Base-by-base conservation (phyloP, 2,329 filamentous ascomycete species). In the Tolypocladium endophyticum region DNA sequence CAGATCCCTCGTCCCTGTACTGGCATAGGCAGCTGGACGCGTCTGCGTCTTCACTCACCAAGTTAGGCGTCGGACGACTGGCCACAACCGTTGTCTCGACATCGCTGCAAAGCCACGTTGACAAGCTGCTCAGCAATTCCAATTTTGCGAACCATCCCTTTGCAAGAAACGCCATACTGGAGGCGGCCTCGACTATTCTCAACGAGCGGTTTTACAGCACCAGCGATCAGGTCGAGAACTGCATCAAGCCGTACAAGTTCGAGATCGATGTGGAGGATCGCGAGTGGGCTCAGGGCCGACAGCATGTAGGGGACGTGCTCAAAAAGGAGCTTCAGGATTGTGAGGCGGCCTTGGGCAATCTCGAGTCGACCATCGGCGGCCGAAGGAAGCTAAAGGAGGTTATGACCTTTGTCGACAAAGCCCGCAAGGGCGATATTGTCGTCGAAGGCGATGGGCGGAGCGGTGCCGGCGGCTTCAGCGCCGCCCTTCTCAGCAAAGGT, bases 181-280 rank as follows among this genome's bases (percentile, higher is more conserved):
- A 97, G 66, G 92, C 94, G 1, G 91, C 92, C 1, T 89, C 90
- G 0, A 88, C 86, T 33, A 97, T 99, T 58, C 77, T 99, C 16
- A 94, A 94, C 64, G 94, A 99, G 68, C 83, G 93, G 18, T 96
- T 96, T 64, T 97, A 97, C 76, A 94, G 93, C 74, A 99, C 95
- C 1, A 94, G 90, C 63, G 95, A 99, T 69, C 94, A 97, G 74
- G 90, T 99, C 1, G 94, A 99, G 73, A 97, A 97, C 71, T 99
- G 93, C 71, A 95, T 99, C 75, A 99, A 99, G 74, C 94, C 95
- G 0, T 99, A 93, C 79, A 99, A 99, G 72, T 97, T 93, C 66
- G 92, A 97, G 63, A 96, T 99, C 61, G 94, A 99, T 67, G 87
- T 99, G 53, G 91, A 96, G 69, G 89, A 92, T 45, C 81, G 86